phyloP scores from a whole-genome alignment of 495 filamentous ascomycete species.

The Parmelia sp. region DNA sequence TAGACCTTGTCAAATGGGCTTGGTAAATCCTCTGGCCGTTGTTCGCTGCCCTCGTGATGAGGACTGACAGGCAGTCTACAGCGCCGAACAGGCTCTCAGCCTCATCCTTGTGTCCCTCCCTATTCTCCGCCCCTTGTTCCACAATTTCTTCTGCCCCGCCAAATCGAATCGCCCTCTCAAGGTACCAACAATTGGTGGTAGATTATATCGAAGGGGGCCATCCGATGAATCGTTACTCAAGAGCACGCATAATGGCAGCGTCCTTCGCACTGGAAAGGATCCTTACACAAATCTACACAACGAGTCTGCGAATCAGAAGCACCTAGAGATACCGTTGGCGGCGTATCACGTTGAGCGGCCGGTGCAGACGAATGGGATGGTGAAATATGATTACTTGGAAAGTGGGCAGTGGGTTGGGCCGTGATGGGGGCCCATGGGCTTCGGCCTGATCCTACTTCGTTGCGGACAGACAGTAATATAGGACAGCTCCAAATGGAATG shows the following conservation, averaged over 20 bases:
- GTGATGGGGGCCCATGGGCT: not conserved
- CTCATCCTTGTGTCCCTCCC: slow-evolving; percentile 15
- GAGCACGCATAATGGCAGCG: not conserved
- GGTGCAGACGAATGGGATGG: not conserved
- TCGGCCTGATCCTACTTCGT: no score
- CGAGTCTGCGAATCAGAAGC: not conserved
- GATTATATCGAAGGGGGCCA: not conserved
- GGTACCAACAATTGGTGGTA: not conserved
- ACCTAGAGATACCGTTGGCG: not conserved
- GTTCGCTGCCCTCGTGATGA: not conserved
- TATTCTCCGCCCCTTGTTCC: slow-evolving; percentile 12
- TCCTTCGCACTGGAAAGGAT: not conserved
- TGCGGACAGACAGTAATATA: no score
- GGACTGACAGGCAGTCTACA: not conserved
- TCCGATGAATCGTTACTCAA: not conserved
- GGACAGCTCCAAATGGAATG: no score
- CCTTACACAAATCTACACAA: not conserved
- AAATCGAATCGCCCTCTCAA: not conserved
- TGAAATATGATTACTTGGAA: not conserved
- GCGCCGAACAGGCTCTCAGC: slow-evolving; percentile 16
- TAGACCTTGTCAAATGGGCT: not conserved
- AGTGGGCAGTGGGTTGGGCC: not conserved
- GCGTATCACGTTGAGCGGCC: not conserved
- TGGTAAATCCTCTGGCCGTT: not conserved
- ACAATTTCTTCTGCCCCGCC: not conserved